These are phyloP conservation scores for Teratosphaeria gauchensis DNA, from an alignment of 2,329 filamentous ascomycete genomes.

Conservation along the genomic window DNA sequence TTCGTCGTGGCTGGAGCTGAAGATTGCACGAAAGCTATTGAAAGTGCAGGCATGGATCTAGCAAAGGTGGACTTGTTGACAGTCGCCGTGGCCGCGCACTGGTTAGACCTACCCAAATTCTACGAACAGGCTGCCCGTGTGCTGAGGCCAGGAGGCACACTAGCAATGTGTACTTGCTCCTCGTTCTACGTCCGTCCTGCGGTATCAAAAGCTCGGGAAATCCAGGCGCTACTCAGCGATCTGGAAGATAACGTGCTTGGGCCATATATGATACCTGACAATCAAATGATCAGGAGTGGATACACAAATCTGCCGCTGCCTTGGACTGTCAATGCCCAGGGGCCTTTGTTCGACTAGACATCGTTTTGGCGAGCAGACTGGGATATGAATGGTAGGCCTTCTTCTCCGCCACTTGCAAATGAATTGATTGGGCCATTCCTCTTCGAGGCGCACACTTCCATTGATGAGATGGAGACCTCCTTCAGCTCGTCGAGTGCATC, in stretches of 20 bases:
- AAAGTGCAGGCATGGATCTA: neutral
- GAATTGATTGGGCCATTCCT: slow-evolving; percentile 10
- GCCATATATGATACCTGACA: slow-evolving; percentile 36
- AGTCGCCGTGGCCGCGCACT: slow-evolving; percentile 33
- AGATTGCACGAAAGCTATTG: slow-evolving; percentile 5
- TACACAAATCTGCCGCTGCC: slow-evolving; percentile 41
- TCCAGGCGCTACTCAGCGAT: slow-evolving; percentile 34
- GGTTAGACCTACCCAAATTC: slow-evolving; percentile 48
- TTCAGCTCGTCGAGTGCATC: slow-evolving; percentile 33
- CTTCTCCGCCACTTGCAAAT: slow-evolving; percentile 6
- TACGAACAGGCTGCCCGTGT: slow-evolving; percentile 39
- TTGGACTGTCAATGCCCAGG: slow-evolving; percentile 34
- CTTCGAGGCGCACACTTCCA: slow-evolving; percentile 14
- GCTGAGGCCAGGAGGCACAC: slow-evolving; percentile 44
- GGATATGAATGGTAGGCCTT: slow-evolving; percentile 24
- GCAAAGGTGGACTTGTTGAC: slow-evolving; percentile 13
- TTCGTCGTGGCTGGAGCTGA: slow-evolving; percentile 12
- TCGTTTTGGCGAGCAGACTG: slow-evolving; percentile 37
- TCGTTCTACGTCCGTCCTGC: slow-evolving; percentile 18
- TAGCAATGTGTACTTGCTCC: slow-evolving; percentile 42
- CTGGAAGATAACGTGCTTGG: slow-evolving; percentile 29
- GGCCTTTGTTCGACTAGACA: slow-evolving; percentile 29
- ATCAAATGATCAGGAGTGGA: slow-evolving; percentile 29
- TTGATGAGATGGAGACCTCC: slow-evolving; percentile 28
- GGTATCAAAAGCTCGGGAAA: slow-evolving; percentile 31